Conservation (phyloP, 1,284 basidiomycete species). For the Chondrostereum purpureum region DNA sequence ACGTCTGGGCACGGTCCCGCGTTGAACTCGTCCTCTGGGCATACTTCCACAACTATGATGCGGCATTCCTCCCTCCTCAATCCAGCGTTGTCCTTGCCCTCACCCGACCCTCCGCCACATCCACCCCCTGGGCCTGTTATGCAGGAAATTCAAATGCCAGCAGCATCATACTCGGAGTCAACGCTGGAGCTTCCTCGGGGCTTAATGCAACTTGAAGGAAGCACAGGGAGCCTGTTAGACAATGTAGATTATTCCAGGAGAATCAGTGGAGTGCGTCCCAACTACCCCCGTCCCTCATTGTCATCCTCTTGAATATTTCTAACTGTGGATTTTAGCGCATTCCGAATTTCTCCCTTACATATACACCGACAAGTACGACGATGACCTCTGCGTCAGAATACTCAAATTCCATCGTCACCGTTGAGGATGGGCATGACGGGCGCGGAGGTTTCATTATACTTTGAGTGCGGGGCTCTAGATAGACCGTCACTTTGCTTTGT, state of each 20-base stretch:
- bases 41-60: not conserved
- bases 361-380: no score
- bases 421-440: no score
- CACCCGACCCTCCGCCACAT: not conserved
- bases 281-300: not conserved
- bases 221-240: slow-evolving; percentile 18
- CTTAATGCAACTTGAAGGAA: slow-evolving; percentile 8
- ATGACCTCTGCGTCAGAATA: no score
- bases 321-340: no score
- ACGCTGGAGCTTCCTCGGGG: slow-evolving; percentile 13
- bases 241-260: slow-evolving; percentile 21
- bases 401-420: no score
- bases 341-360: no score
- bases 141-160: not conserved
- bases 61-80: not conserved
- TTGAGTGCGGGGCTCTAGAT: no score
- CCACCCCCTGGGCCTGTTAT: not conserved
- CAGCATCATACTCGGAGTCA: not conserved
- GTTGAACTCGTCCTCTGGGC: not conserved
- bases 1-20: not conserved
- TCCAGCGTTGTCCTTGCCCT: not conserved
- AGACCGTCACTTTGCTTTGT: no score
- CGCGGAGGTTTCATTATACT: no score
- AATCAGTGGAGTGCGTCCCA: slow-evolving; percentile 16
- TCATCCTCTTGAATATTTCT: no score